Evolutionary conservation across 2,329 filamentous ascomycete genomes (phyloP).

Genomic region (Thelonectria blattea): DNA sequence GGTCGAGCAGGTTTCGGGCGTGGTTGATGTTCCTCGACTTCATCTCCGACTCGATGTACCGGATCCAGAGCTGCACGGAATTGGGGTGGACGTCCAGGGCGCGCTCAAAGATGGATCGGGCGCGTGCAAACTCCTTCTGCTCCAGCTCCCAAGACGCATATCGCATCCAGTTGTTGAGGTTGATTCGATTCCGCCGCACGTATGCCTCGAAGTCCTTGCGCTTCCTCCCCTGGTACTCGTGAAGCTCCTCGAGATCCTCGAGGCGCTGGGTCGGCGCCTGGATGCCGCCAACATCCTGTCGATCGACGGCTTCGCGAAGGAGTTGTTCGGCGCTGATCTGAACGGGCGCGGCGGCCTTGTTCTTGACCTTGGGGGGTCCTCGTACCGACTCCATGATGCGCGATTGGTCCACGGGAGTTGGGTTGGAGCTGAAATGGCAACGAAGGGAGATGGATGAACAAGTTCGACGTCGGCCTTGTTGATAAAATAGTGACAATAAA

Average conservation of each 20-base stretch:
- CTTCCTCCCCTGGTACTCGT: constrained; percentile 96
- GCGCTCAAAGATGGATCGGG: constrained; percentile 91
- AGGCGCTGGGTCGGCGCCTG: constrained; percentile 95
- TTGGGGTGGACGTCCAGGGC: constrained; percentile 92
- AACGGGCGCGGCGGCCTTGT: constrained; percentile 90
- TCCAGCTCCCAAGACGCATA: constrained; percentile 98
- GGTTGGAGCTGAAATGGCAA: neutral
- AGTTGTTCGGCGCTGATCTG: constrained; percentile 98
- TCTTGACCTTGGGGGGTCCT: constrained; percentile 95
- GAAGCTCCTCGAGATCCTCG: constrained; percentile 94
- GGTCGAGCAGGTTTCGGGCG: constrained; percentile 90
- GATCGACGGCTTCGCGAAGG: constrained; percentile 93
- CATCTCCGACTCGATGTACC: constrained; percentile 97
- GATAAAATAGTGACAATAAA: constrained; percentile 11
- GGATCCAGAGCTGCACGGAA: constrained; percentile 84
- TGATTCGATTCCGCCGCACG: constrained; percentile 90
- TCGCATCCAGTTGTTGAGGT: constrained; percentile 98
- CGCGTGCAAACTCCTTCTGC: constrained; percentile 94
- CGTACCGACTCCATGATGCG: constrained; percentile 85
- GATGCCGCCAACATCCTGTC: constrained; percentile 83
- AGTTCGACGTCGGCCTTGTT: constrained; percentile 7
- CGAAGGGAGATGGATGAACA: constrained; percentile 3
- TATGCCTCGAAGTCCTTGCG: constrained; percentile 98
- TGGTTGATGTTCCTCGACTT: constrained; percentile 93
- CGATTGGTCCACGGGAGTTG: constrained; percentile 7